Evolutionary conservation across 768 basidiomycete species (phyloP).

Genomic region (Strobilomyces echinocephalus): DNA sequence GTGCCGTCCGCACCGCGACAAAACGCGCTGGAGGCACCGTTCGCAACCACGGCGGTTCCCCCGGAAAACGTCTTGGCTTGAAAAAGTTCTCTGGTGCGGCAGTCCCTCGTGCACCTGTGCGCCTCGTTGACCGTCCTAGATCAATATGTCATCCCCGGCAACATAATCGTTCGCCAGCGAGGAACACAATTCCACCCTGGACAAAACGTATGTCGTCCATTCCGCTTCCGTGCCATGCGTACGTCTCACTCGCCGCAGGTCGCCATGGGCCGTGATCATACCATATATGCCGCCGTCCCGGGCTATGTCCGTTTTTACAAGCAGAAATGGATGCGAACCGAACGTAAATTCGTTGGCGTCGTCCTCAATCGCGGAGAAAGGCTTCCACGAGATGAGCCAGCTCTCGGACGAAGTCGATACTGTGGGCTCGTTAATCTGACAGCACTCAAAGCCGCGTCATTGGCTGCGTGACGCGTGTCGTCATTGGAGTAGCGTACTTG

Average conservation of each 20-base stretch:
- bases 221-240: neutral
- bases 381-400: slow-evolving; percentile 76
- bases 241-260: slow-evolving; percentile 48
- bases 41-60: slow-evolving; percentile 87
- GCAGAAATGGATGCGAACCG: slow-evolving; percentile 64
- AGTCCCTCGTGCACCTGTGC: neutral
- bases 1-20: slow-evolving; percentile 86
- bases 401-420: slow-evolving; percentile 75
- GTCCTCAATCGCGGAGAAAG: slow-evolving; percentile 78
- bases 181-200: slow-evolving; percentile 92
- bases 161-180: slow-evolving; percentile 94
- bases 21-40: slow-evolving; percentile 95
- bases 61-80: slow-evolving; percentile 89
- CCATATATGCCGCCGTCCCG: slow-evolving; percentile 83
- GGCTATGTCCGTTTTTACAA: slow-evolving; percentile 96
- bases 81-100: slow-evolving; percentile 91
- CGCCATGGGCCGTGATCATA: slow-evolving; percentile 90
- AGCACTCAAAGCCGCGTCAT: too few relatives aligned
- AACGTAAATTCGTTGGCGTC: slow-evolving; percentile 80
- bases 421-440: slow-evolving; percentile 65
- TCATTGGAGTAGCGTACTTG: too few relatives aligned
- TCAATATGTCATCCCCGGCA: slow-evolving; percentile 87
- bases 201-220: slow-evolving; percentile 66
- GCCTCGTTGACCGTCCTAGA: slow-evolving; percentile 44
- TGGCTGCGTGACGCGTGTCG: too few relatives aligned